phyloP scores from a whole-genome alignment of 2,329 filamentous ascomycete species.

The Phyllosticta citribraziliensis region DNA sequence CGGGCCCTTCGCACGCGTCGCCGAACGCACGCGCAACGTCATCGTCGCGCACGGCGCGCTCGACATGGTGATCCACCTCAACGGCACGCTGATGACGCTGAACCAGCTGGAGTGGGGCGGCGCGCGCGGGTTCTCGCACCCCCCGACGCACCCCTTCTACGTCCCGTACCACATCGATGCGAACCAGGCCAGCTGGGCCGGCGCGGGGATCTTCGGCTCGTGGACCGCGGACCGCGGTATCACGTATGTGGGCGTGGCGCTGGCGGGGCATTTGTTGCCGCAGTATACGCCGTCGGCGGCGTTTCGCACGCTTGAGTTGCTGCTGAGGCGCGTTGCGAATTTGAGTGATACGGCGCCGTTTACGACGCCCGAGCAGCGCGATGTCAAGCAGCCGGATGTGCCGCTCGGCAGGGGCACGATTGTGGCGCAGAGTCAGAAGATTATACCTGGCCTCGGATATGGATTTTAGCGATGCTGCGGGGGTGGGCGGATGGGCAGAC shows the following conservation, averaged over 20 bases:
- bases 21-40: constrained; percentile 23
- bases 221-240: constrained; percentile 3
- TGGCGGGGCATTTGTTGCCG: constrained; percentile 4
- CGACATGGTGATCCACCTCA: constrained; percentile 12
- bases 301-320: background rate
- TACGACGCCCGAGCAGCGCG: constrained; percentile 13
- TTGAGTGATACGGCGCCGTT: background rate
- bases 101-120: constrained; percentile 15
- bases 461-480: background rate
- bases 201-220: constrained; percentile 1
- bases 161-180: constrained; percentile 1
- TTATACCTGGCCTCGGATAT: background rate
- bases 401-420: background rate
- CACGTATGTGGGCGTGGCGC: constrained; percentile 1
- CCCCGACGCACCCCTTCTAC: constrained; percentile 9
- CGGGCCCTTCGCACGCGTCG: constrained; percentile 18
- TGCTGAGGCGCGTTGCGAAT: background rate
- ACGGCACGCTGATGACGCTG: constrained; percentile 12
- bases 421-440: background rate
- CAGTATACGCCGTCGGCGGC: background rate
- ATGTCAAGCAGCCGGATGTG: background rate
- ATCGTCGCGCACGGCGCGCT: constrained; percentile 14
- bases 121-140: constrained; percentile 11
- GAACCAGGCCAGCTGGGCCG: background rate
- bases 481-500: background rate